A percentile compares a stretch with the other conserved stretches of the same genome.
These are phyloP conservation scores for Phytopythium boreale DNA, from an alignment of 352 stramenopile genomes.

Conservation along the genomic window DNA sequence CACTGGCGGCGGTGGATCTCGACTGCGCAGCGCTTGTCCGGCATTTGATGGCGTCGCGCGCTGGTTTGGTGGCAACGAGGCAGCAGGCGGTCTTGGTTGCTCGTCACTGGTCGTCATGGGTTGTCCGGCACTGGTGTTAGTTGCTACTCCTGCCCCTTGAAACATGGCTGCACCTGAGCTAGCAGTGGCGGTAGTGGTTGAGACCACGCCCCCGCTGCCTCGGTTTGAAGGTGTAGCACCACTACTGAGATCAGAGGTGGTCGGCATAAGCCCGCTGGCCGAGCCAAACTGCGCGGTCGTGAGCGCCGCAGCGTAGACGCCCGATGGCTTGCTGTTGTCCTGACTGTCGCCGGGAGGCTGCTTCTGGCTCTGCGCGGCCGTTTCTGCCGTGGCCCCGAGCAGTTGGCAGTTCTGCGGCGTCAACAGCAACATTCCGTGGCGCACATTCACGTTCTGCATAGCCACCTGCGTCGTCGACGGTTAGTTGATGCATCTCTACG, in stretches of 20 bases:
- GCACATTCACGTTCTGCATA: slow-evolving; percentile 61
- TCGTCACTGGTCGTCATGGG: not conserved
- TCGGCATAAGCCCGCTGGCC: not conserved
- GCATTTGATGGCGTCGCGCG: slow-evolving; percentile 2
- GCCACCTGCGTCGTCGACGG: slow-evolving; percentile 27
- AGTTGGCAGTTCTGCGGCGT: slow-evolving; percentile 65
- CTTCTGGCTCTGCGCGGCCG: slow-evolving; percentile 10
- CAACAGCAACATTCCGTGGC: slow-evolving; percentile 69
- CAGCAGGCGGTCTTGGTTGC: not conserved
- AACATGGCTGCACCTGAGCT: slow-evolving; percentile 5
- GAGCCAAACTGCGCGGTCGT: slow-evolving; percentile 38
- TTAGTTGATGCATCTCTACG: not conserved
- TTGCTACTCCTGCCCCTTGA: slow-evolving; percentile 6
- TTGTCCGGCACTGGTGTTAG: too few relatives aligned
- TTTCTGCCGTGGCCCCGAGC: slow-evolving; percentile 38
- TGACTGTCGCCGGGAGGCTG: slow-evolving; percentile 7
- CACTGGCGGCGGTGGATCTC: slow-evolving; percentile 20
- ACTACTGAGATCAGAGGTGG: not conserved
- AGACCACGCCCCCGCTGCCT: not conserved
- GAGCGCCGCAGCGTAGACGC: slow-evolving; percentile 58
- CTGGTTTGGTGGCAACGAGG: not conserved
- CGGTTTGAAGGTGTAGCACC: not conserved
- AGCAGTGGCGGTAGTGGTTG: slow-evolving; percentile 1
- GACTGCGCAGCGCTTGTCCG: not conserved
- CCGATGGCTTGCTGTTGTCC: slow-evolving; percentile 20